Conservation (phyloP, 441 rosid genomes). For the Manihot esculenta region DNA sequence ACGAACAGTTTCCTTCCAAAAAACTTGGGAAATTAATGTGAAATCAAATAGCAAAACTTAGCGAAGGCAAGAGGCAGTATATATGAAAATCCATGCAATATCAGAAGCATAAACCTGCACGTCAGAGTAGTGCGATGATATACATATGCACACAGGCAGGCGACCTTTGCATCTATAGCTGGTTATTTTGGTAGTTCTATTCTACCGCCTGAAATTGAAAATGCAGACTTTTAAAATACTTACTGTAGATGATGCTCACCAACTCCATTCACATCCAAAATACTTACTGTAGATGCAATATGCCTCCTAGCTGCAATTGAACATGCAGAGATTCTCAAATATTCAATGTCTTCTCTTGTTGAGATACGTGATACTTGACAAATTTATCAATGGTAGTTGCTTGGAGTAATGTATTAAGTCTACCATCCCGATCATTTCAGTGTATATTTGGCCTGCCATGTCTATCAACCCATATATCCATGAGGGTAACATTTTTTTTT, state of each 20-base stretch:
- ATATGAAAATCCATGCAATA: neutral
- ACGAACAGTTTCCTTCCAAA: constrained; percentile 61
- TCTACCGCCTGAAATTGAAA: constrained; percentile 53
- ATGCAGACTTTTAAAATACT: neutral
- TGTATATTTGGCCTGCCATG: constrained; percentile 56
- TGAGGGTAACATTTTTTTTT: constrained; percentile 57
- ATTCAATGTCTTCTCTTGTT: constrained; percentile 55
- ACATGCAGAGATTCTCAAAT: constrained; percentile 52
- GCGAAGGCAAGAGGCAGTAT: neutral
- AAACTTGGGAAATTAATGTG: constrained; percentile 56
- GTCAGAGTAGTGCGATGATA: neutral
- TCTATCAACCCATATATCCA: constrained; percentile 63
- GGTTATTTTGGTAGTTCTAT: constrained; percentile 34
- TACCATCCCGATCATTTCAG: constrained; percentile 57
- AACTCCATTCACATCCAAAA: constrained; percentile 64
- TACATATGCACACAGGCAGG: constrained; percentile 13
- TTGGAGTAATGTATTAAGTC: constrained; percentile 45
- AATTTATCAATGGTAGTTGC: constrained; percentile 45
- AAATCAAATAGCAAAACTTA: constrained; percentile 5
- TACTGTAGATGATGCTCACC: constrained; percentile 43
- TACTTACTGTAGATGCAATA: constrained; percentile 51
- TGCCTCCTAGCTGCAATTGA: constrained; percentile 55
- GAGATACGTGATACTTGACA: constrained; percentile 53
- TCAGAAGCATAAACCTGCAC: neutral
- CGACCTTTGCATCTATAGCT: constrained; percentile 56